Percentiles rank a stretch among this genome's conserved stretches.
Conservation (phyloP, 768 basidiomycete genomes). For the Strobilomyces dryophilus region DNA sequence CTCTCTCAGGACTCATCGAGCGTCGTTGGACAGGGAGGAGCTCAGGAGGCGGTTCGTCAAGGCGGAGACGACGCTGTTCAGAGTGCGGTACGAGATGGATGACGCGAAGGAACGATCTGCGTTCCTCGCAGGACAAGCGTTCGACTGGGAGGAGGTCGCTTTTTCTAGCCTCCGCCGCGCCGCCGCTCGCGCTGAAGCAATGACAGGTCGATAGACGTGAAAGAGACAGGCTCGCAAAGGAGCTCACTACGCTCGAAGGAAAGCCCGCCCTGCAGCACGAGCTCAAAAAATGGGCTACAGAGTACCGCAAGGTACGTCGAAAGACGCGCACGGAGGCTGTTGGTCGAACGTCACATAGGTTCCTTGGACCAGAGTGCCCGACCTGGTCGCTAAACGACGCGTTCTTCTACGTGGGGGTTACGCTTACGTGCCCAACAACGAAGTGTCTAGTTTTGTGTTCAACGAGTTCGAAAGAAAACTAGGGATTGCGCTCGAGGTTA, state of each 20-base stretch:
- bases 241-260: slow-evolving; percentile 41
- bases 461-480: slow-evolving; percentile 79
- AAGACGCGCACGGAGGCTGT: background rate
- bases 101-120: slow-evolving; percentile 49
- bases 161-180: background rate
- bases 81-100: slow-evolving; percentile 71
- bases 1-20: background rate
- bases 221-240: slow-evolving; percentile 39
- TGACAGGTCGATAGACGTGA: slow-evolving; percentile 57
- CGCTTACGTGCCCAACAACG: slow-evolving; percentile 81
- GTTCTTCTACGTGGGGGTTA: slow-evolving; percentile 77
- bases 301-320: slow-evolving; percentile 68
- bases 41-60: slow-evolving; percentile 84
- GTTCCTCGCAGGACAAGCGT: slow-evolving; percentile 55
- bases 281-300: background rate
- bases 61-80: slow-evolving; percentile 83
- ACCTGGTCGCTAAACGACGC: slow-evolving; percentile 77
- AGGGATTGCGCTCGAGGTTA: slow-evolving; percentile 72
- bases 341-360: slow-evolving; percentile 48
- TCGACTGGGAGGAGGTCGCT: slow-evolving; percentile 61
- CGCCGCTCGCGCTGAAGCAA: slow-evolving; percentile 1
- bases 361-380: slow-evolving; percentile 93
- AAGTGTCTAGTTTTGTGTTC: slow-evolving; percentile 81
- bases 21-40: slow-evolving; percentile 63
- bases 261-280: background rate